Conservation (phyloP, 2,329 filamentous ascomycete species). For the Ploettnerulaceae sp. region DNA sequence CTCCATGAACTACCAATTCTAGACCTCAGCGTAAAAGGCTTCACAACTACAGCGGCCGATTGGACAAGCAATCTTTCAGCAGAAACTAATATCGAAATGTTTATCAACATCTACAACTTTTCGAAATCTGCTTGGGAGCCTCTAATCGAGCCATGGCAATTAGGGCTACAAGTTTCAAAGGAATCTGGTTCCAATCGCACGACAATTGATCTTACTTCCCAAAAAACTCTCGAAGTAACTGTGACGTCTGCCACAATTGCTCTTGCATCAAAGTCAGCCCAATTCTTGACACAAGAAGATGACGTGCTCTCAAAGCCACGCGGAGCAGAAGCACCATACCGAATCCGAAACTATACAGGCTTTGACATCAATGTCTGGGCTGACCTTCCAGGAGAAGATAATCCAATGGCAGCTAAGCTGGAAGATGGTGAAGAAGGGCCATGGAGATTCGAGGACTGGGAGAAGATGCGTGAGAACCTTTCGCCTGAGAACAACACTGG, state of each 20-base stretch:
- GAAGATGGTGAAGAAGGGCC: conserved; percentile 86
- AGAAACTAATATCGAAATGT: conserved; percentile 86
- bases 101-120: conserved; percentile 97
- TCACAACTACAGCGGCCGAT: conserved; percentile 77
- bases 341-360: conserved; percentile 91
- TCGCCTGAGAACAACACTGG: conserved; percentile 77
- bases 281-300: conserved; percentile 82
- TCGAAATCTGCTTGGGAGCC: conserved; percentile 99
- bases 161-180: conserved; percentile 84
- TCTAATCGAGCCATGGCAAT: conserved; percentile 89
- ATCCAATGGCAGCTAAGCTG: conserved; percentile 69
- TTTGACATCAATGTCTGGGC: conserved; percentile 85
- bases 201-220: conserved; percentile 80
- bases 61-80: conserved; percentile 88
- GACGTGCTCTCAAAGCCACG: conserved; percentile 92
- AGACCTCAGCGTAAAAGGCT: conserved; percentile 88
- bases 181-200: conserved; percentile 70
- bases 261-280: conserved; percentile 84
- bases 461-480: conserved; percentile 90
- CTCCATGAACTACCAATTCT: conserved; percentile 92
- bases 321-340: conserved; percentile 85
- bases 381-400: conserved; percentile 61
- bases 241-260: conserved; percentile 92
- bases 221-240: conserved; percentile 87
- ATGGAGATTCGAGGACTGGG: conserved; percentile 96